A percentile compares a stretch with the other conserved stretches of the same genome.
These are phyloP conservation scores for Cercospora berteroae DNA, from an alignment of 2,329 filamentous ascomycete genomes.

Conservation along the genomic window DNA sequence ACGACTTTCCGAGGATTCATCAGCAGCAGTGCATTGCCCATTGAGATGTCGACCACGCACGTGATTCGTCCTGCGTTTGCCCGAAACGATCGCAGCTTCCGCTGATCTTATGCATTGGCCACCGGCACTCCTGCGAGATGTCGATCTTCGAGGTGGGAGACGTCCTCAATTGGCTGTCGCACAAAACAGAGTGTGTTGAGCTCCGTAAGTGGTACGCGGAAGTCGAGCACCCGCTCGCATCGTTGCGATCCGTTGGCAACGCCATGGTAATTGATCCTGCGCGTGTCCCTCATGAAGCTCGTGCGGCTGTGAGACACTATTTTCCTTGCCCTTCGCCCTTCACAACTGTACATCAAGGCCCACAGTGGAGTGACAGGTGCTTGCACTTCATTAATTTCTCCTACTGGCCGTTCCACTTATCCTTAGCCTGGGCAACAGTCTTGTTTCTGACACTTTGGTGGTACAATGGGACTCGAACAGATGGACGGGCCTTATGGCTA, in stretches of 20 bases:
- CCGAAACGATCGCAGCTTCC: neutral
- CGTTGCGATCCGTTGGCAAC: conserved; percentile 3
- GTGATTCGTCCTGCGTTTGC: conserved; percentile 5
- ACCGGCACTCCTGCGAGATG: conserved; percentile 1
- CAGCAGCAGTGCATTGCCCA: neutral
- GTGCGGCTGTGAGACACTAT: conserved; percentile 1
- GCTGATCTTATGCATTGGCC: conserved; percentile 9
- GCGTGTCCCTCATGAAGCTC: neutral
- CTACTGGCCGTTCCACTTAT: neutral
- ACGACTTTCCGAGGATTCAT: neutral
- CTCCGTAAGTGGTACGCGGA: conserved; percentile 11
- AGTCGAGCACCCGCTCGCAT: neutral
- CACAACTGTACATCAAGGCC: neutral
- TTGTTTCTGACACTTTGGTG: neutral
- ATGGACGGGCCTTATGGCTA: conserved; percentile 7
- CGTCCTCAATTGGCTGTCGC: neutral
- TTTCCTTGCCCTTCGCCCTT: neutral
- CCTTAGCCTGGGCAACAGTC: neutral
- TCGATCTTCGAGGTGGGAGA: neutral
- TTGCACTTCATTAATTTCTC: neutral
- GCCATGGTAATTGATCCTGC: neutral
- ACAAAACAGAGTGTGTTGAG: conserved; percentile 1
- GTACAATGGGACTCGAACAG: conserved; percentile 8
- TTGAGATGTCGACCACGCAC: neutral
- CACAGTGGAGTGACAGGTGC: neutral